Conservation (phyloP, 805 yeast species). For the Huiozyma naganishii region DNA sequence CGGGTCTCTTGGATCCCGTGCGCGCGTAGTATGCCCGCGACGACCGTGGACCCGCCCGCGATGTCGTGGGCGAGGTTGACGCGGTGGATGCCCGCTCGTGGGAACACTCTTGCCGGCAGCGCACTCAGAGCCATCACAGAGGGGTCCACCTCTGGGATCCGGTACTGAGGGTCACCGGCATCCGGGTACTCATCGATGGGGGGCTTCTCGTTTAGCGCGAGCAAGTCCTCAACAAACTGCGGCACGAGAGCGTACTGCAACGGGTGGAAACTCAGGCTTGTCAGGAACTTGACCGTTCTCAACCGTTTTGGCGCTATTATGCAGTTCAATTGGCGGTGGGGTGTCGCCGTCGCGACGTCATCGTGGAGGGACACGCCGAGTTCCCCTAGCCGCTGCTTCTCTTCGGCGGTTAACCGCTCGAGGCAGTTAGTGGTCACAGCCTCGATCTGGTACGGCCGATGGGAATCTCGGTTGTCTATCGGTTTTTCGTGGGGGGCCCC, state of each 20-base stretch:
- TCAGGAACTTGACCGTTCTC: constrained; percentile 79
- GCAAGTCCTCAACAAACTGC: constrained; percentile 37
- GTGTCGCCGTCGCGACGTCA: constrained; percentile 13
- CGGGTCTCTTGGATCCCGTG: constrained; percentile 21
- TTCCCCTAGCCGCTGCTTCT: constrained; percentile 32
- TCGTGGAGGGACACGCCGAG: constrained; percentile 46
- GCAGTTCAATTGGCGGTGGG: constrained; percentile 23
- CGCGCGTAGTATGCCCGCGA: constrained; percentile 16
- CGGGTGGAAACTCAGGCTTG: constrained; percentile 50
- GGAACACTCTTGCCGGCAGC: constrained; percentile 15
- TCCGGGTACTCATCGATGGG: no score
- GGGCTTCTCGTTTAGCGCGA: constrained; percentile 25
- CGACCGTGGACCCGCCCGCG: constrained; percentile 20
- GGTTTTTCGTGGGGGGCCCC: no score
- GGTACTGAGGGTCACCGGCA: constrained; percentile 13
- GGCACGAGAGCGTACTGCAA: constrained; percentile 43
- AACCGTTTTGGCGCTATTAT: constrained; percentile 69
- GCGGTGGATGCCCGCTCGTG: constrained; percentile 12
- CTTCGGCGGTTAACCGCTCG: constrained; percentile 33
- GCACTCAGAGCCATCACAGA: constrained; percentile 11
- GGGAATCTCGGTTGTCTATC: no score
- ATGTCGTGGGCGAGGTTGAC: constrained; percentile 20
- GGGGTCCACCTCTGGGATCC: constrained; percentile 27
- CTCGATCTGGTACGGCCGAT: constrained; percentile 27
- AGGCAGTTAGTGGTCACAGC: constrained; percentile 57